phyloP scores from a whole-genome alignment of 2,329 filamentous ascomycete species.

The Orbilia quercus region DNA sequence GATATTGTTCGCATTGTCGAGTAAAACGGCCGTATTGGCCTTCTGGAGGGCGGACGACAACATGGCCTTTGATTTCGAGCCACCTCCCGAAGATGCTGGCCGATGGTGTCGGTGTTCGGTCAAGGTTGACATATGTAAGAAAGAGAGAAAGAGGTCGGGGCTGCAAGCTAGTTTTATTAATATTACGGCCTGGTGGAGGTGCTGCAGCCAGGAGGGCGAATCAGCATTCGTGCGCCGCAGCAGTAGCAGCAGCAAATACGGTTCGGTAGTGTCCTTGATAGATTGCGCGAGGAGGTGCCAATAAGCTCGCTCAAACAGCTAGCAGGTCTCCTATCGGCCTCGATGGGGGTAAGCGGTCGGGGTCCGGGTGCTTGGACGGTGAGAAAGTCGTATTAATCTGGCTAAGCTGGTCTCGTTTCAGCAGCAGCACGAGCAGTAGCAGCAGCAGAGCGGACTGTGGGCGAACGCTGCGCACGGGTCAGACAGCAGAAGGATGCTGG shows the following conservation, averaged over 20 bases:
- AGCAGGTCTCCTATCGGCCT: constrained; percentile 6
- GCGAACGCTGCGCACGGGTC: constrained; percentile 35
- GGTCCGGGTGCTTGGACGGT: constrained; percentile 37
- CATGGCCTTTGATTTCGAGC: constrained; percentile 76
- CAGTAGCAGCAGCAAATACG: not conserved
- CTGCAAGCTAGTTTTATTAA: constrained; percentile 54
- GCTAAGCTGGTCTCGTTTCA: constrained; percentile 43
- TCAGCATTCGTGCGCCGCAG: not conserved
- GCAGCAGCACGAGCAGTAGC: not conserved
- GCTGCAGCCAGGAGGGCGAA: constrained; percentile 12
- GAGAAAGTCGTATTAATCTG: constrained; percentile 37
- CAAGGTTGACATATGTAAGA: constrained; percentile 55
- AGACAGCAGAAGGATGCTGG: constrained; percentile 52
- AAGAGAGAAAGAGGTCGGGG: constrained; percentile 36
- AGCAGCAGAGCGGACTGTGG: constrained; percentile 26
- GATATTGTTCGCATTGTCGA: constrained; percentile 96
- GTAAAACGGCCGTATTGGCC: constrained; percentile 91
- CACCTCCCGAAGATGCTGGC: constrained; percentile 47
- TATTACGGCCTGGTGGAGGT: constrained; percentile 16
- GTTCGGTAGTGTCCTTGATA: constrained; percentile 6
- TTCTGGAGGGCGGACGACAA: constrained; percentile 94
- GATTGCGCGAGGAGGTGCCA: constrained; percentile 31
- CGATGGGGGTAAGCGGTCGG: constrained; percentile 22
- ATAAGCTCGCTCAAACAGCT: constrained; percentile 8
- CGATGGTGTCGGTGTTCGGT: constrained; percentile 55